These are phyloP conservation scores for Elongisporangium prolatum DNA, from an alignment of 352 stramenopile species.

Conservation along the genomic window DNA sequence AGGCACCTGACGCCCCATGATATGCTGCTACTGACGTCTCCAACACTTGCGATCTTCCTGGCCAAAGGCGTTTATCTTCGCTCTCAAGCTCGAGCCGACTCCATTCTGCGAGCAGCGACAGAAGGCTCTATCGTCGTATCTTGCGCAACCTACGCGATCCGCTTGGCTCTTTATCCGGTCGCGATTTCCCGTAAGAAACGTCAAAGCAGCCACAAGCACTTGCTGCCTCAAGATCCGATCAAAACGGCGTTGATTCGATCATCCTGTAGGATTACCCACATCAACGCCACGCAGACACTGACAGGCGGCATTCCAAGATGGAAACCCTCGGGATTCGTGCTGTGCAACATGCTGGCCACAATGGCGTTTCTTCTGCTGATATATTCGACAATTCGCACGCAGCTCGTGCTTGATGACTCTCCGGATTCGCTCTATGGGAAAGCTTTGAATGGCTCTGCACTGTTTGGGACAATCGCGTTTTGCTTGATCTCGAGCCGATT, in stretches of 20 bases:
- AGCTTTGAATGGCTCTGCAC: background rate
- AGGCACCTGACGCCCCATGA: conserved; percentile 16
- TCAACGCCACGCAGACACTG: background rate
- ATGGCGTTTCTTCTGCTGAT: background rate
- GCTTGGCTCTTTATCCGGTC: background rate
- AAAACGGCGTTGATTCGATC: background rate
- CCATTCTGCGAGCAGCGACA: background rate
- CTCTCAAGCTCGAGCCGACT: background rate
- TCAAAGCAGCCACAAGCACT: background rate
- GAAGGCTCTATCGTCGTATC: background rate
- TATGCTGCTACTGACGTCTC: conserved; percentile 18
- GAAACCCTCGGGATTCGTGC: background rate
- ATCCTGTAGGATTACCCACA: background rate
- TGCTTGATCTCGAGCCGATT: background rate
- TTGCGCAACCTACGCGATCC: background rate
- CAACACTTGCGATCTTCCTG: conserved; percentile 19
- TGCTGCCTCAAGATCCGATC: background rate
- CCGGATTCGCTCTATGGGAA: background rate
- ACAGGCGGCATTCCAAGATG: background rate
- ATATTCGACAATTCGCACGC: background rate
- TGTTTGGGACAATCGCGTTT: background rate
- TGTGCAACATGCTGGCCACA: background rate
- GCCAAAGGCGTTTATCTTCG: conserved; percentile 11
- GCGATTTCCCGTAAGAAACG: background rate
- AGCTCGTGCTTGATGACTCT: background rate